A percentile compares a stretch with the other conserved stretches of the same genome.
phyloP scores from a whole-genome alignment of 345 rosid species.

The Euphorbia lathyris region DNA sequence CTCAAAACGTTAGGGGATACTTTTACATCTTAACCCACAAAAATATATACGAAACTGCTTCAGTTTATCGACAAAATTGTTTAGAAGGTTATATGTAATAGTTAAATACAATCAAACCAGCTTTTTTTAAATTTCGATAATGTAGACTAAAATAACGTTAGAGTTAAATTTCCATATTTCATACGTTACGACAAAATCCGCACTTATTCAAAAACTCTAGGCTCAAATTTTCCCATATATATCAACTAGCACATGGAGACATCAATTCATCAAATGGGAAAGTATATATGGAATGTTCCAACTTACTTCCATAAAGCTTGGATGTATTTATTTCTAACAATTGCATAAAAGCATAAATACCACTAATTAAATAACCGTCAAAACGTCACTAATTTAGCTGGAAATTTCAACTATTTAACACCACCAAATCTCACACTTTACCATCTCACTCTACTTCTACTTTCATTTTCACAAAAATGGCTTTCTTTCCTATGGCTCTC shows the following conservation, averaged over 20 bases:
- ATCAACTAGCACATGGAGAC: neutral
- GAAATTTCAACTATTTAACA: slow-evolving; percentile 23
- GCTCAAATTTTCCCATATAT: too few relatives aligned
- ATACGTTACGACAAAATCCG: too few relatives aligned
- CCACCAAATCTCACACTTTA: slow-evolving; percentile 4
- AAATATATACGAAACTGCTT: too few relatives aligned
- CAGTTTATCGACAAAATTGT: too few relatives aligned
- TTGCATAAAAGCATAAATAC: neutral
- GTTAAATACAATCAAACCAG: too few relatives aligned
- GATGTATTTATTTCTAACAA: neutral
- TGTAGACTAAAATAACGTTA: too few relatives aligned
- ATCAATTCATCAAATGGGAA: neutral
- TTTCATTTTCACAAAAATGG: slow-evolving; percentile 27
- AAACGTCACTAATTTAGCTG: slow-evolving; percentile 25
- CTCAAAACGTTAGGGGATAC: too few relatives aligned
- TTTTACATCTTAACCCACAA: too few relatives aligned
- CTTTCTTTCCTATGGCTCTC: slow-evolving; percentile 27
- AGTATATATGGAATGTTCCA: neutral
- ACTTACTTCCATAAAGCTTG: neutral
- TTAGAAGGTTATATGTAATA: too few relatives aligned
- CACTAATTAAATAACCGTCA: slow-evolving; percentile 38
- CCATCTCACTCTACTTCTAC: slow-evolving; percentile 4
- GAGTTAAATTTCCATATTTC: too few relatives aligned
- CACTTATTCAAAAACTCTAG: too few relatives aligned
- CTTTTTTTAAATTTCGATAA: too few relatives aligned